Conservation (phyloP, 306 rosid species). For the Delonix regia region DNA sequence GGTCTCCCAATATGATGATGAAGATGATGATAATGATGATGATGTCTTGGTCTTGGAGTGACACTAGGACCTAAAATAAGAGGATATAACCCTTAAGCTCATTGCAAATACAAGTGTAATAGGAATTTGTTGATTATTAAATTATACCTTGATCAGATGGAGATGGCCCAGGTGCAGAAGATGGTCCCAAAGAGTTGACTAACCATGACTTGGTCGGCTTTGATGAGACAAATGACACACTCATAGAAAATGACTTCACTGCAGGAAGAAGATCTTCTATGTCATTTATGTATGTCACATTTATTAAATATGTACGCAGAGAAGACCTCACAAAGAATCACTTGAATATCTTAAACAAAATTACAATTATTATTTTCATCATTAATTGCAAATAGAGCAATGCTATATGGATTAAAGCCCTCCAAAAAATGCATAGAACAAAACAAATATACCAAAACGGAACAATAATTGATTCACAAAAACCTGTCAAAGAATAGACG, state of each 20-base stretch:
- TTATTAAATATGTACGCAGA: background rate
- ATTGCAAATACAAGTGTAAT: background rate
- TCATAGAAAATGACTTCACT: conserved; percentile 62
- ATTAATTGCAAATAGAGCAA: background rate
- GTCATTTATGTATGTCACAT: conserved; percentile 18
- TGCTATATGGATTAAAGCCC: background rate
- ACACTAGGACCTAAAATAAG: conserved; percentile 56
- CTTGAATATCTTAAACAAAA: background rate
- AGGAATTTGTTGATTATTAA: conserved; percentile 15
- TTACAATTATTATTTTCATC: background rate
- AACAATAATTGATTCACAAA: conserved; percentile 1
- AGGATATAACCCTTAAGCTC: conserved; percentile 23
- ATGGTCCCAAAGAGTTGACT: conserved; percentile 51
- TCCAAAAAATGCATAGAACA: background rate
- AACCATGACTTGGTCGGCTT: conserved; percentile 45
- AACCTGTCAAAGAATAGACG: background rate
- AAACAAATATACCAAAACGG: background rate
- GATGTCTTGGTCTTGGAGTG: conserved; percentile 44
- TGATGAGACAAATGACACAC: conserved; percentile 56
- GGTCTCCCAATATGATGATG: conserved; percentile 53
- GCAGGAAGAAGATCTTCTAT: conserved; percentile 39
- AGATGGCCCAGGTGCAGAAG: conserved; percentile 70
- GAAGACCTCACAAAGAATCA: conserved; percentile 8
- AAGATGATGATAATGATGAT: conserved; percentile 51
- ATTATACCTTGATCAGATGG: conserved; percentile 62